These are phyloP conservation scores for Verbena officinalis DNA, from an alignment of 257 asterid genomes.

Conservation along the genomic window DNA sequence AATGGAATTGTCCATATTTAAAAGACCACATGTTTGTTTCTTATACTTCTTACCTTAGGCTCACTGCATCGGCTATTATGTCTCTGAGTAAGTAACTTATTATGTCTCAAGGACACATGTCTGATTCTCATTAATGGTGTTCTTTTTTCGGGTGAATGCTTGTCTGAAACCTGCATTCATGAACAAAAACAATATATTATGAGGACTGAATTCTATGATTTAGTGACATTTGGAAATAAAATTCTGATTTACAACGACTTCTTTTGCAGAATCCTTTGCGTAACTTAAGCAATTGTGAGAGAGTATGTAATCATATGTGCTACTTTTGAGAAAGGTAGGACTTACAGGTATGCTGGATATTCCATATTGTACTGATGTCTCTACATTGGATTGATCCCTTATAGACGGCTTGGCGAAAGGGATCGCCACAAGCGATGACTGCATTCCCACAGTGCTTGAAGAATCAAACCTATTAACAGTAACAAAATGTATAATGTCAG, in stretches of 20 bases:
- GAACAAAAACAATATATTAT: neutral
- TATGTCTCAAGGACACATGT: slow-evolving; percentile 32
- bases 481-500: neutral
- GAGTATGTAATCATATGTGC: neutral
- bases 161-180: slow-evolving; percentile 24
- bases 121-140: slow-evolving; percentile 27
- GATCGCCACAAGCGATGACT: slow-evolving; percentile 23
- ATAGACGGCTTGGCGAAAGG: slow-evolving; percentile 19
- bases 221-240: too few relatives aligned
- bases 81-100: too few relatives aligned
- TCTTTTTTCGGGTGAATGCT: slow-evolving; percentile 2
- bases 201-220: neutral
- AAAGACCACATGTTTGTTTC: too few relatives aligned
- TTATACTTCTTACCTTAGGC: slow-evolving; percentile 31
- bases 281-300: neutral
- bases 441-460: slow-evolving; percentile 25
- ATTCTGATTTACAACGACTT: too few relatives aligned
- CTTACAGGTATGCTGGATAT: slow-evolving; percentile 36
- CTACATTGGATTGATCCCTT: slow-evolving; percentile 17
- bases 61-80: slow-evolving; percentile 15
- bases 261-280: neutral
- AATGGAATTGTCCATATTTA: neutral
- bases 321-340: slow-evolving; percentile 4
- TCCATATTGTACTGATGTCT: slow-evolving; percentile 24
- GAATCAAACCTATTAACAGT: slow-evolving; percentile 27